Percentiles rank a stretch among this genome's conserved stretches.
phyloP scores from a whole-genome alignment of 768 basidiomycete species.

The Rhodotorula babjevae region DNA sequence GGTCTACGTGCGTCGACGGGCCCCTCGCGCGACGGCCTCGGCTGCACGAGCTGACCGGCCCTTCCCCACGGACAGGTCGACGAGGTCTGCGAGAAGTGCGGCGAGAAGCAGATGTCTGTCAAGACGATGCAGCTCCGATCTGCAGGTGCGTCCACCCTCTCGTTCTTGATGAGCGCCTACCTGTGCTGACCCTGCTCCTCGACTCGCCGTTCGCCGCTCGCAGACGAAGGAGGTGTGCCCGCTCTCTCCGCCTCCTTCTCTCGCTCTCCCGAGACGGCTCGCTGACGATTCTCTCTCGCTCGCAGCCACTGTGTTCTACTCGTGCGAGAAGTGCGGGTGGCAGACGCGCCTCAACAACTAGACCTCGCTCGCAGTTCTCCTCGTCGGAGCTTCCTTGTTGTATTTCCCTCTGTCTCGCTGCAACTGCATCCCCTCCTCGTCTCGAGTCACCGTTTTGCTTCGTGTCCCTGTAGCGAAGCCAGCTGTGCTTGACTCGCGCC shows the following conservation, averaged over 20 bases:
- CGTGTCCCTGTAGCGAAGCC: too few relatives aligned
- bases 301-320: slow-evolving; percentile 35
- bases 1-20: slow-evolving; percentile 27
- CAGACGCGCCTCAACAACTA: slow-evolving; percentile 48
- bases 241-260: background rate
- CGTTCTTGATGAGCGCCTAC: background rate
- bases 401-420: background rate
- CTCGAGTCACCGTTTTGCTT: too few relatives aligned
- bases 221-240: slow-evolving; percentile 36
- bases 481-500: too few relatives aligned
- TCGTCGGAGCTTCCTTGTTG: background rate
- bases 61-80: slow-evolving; percentile 75
- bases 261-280: background rate
- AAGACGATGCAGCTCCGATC: slow-evolving; percentile 39
- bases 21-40: background rate
- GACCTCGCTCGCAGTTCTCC: background rate
- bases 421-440: background rate
- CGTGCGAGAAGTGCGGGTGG: slow-evolving; percentile 45
- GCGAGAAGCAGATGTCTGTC: slow-evolving; percentile 31
- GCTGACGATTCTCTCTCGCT: too few relatives aligned
- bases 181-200: background rate
- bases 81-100: slow-evolving; percentile 70
- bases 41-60: too few relatives aligned
- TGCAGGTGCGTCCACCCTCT: slow-evolving; percentile 17
- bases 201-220: background rate